Conservation (phyloP, 805 yeast species). For the Saccharomycopsis sp. region DNA sequence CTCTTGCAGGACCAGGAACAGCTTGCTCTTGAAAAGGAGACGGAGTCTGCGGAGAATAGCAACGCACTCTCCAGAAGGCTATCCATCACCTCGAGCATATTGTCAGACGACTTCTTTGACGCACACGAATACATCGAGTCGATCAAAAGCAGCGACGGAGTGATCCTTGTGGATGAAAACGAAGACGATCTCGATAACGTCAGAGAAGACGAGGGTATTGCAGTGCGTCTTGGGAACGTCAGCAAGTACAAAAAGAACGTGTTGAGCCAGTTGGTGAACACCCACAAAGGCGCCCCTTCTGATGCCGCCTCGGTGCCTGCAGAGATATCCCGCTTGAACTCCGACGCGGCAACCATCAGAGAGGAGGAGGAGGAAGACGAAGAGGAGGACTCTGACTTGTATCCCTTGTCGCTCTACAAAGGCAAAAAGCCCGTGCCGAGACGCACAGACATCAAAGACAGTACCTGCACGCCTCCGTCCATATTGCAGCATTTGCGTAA, state of each 20-base stretch:
- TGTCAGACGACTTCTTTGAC: slow-evolving; percentile 55
- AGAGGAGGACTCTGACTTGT: slow-evolving; percentile 34
- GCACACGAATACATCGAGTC: slow-evolving; percentile 59
- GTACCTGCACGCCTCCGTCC: slow-evolving; percentile 72
- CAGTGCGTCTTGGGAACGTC: slow-evolving; percentile 11
- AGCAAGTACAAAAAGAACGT: slow-evolving; percentile 15
- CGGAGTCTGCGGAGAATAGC: background rate
- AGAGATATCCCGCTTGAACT: background rate
- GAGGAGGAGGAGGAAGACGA: slow-evolving; percentile 7
- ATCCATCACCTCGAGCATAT: slow-evolving; percentile 22
- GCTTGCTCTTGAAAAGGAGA: background rate
- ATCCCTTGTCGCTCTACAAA: slow-evolving; percentile 51
- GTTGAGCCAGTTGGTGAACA: slow-evolving; percentile 6
- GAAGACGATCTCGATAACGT: slow-evolving; percentile 29
- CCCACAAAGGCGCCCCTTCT: background rate
- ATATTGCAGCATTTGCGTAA: slow-evolving; percentile 72
- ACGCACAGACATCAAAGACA: slow-evolving; percentile 50
- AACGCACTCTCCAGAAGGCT: background rate
- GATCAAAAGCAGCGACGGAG: slow-evolving; percentile 36
- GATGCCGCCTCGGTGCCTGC: background rate
- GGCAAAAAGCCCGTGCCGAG: slow-evolving; percentile 37
- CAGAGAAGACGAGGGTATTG: slow-evolving; percentile 20
- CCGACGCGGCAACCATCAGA: slow-evolving; percentile 23
- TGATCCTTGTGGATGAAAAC: slow-evolving; percentile 45
- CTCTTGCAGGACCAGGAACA: background rate